Percentiles rank a stretch among this genome's conserved stretches.
These are phyloP conservation scores for Hyphopichia buzzinii DNA, from an alignment of 1,139 yeast genomes.

Conservation along the genomic window DNA sequence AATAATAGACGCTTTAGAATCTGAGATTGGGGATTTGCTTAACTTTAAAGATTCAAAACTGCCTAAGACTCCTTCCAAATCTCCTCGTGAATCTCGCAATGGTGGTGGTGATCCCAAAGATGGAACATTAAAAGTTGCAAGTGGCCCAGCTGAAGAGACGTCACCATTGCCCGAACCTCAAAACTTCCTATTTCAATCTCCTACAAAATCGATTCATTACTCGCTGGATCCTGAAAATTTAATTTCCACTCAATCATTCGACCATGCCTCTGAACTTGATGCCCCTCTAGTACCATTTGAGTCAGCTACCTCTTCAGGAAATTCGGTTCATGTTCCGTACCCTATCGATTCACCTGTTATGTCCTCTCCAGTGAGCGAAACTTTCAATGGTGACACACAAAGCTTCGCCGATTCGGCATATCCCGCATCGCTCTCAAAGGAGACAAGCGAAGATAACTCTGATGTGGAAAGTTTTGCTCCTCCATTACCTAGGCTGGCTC, in stretches of 20 bases:
- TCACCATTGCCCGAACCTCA: constrained; percentile 6
- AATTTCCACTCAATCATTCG: neutral
- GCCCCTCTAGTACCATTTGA: neutral
- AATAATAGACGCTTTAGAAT: constrained; percentile 4
- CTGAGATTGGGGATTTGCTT: constrained; percentile 3
- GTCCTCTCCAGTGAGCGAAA: constrained; percentile 12
- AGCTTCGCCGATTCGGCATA: neutral
- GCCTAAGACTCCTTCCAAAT: neutral
- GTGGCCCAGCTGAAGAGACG: neutral
- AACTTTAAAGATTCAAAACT: neutral
- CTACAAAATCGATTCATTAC: constrained; percentile 3
- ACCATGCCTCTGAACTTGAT: neutral
- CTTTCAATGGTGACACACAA: constrained; percentile 1
- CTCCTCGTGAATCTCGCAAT: neutral
- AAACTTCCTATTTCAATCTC: constrained; percentile 3
- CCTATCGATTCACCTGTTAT: constrained; percentile 19
- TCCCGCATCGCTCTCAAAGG: neutral
- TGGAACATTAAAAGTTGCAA: neutral
- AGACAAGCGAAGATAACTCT: neutral
- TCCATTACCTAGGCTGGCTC: neutral
- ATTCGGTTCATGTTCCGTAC: constrained; percentile 12
- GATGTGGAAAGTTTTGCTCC: neutral
- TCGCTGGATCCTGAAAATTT: neutral
- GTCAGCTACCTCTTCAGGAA: neutral
- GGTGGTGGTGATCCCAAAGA: neutral